Conservation (phyloP, 2,329 filamentous ascomycete genomes). For the Colletotrichum sp. region DNA sequence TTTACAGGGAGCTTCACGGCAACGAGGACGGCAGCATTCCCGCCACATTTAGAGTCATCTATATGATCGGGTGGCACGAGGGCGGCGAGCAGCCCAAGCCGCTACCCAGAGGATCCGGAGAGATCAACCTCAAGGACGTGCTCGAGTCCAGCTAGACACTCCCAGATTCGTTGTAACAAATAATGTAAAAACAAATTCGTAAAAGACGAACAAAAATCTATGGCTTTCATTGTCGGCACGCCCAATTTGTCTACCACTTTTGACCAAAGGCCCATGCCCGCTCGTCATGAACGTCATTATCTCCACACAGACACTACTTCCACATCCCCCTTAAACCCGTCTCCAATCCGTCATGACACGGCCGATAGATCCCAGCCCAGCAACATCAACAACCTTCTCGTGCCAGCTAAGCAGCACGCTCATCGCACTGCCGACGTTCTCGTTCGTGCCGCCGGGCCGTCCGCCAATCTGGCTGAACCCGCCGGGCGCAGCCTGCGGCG, state of each 20-base stretch:
- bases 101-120: slow-evolving; percentile 80
- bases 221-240: slow-evolving; percentile 16
- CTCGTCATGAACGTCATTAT: slow-evolving; percentile 19
- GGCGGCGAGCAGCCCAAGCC: slow-evolving; percentile 80
- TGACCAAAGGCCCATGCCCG: background rate
- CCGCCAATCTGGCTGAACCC: slow-evolving; percentile 78
- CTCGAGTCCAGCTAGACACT: slow-evolving; percentile 50
- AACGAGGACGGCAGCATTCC: slow-evolving; percentile 79
- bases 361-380: slow-evolving; percentile 88
- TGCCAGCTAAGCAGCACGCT: slow-evolving; percentile 98
- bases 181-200: background rate
- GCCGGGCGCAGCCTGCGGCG: slow-evolving; percentile 70
- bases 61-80: slow-evolving; percentile 99
- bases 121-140: slow-evolving; percentile 89
- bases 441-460: slow-evolving; percentile 57
- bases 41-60: slow-evolving; percentile 93
- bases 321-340: slow-evolving; percentile 65
- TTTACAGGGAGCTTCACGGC: slow-evolving; percentile 87
- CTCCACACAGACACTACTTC: background rate
- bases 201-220: slow-evolving; percentile 18
- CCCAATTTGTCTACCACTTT: background rate
- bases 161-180: background rate
- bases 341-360: slow-evolving; percentile 96
- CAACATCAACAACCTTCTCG: slow-evolving; percentile 96
- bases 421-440: slow-evolving; percentile 86